Evolutionary conservation across 768 basidiomycete genomes (phyloP), one percentile per base, ranked within the genome.

Genomic region (Cystobasidium onofrii): DNA sequence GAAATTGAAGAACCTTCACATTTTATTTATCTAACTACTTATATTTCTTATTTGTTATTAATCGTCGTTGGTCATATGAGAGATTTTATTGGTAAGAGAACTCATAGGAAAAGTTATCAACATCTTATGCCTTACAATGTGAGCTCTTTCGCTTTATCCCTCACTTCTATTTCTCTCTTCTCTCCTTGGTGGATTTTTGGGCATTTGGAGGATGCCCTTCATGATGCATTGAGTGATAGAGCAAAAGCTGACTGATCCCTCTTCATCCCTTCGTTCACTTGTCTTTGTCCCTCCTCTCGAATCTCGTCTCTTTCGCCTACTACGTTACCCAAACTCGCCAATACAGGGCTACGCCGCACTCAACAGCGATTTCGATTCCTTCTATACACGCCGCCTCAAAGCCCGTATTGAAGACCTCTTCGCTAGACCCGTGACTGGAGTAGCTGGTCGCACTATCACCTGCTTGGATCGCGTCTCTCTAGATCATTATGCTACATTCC

Each of bases 341-440:
- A 34, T 33, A 1, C 81, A 97, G 92, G 96, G 95, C 72, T 94
- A 96, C 79, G 95, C 94, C 1, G 90, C 96, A 4, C 85, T 98
- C 74, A 95, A 92, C 83, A 96, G 93, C 10, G 96, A 98, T 81
- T 98, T 98, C 77, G 95, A 98, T 81, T 98, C 96, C 6, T 99
- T 98, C 84, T 98, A 98, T 85, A 95, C 94, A 74, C 91, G 95
- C 64, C 89, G 94, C 1, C 86, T 98, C 76, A 98, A 98, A 81
- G 84, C 86, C 13, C 91, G 95, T 69, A 88, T 98, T 83, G 93
- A 96, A 78, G 93, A 97, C 80, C 95, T 92, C 80, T 98, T 97
- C 83, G 87, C 88, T 0, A 87, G 91, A 73, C 95, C 95, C 18
- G 87, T 91, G 66, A 96, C 95, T 0, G 92, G 92, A 39, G 95